Evolutionary conservation across 805 yeast species (phyloP).

Genomic region (Pichia pseudocactophila): DNA sequence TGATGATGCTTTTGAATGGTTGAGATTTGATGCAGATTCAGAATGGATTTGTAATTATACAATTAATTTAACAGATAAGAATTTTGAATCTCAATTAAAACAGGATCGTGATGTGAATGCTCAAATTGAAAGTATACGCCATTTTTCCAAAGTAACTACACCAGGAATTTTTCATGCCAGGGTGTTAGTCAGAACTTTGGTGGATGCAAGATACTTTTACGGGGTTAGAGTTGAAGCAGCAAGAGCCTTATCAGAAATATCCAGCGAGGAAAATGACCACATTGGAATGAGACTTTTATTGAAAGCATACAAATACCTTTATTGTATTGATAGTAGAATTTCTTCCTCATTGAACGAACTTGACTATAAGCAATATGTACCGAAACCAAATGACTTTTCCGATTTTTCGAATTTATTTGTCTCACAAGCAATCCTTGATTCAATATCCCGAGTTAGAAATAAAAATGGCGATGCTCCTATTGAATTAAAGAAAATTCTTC

Average conservation of each 20-base stretch:
- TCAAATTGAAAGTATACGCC: slow-evolving; percentile 73
- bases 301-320: slow-evolving; percentile 57
- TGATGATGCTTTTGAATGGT: slow-evolving; percentile 94
- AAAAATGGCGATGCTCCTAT: slow-evolving; percentile 49
- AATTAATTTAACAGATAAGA: slow-evolving; percentile 85
- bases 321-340: slow-evolving; percentile 53
- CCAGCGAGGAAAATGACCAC: slow-evolving; percentile 51
- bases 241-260: slow-evolving; percentile 57
- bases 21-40: slow-evolving; percentile 93
- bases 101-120: slow-evolving; percentile 97
- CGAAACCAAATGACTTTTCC: slow-evolving; percentile 73
- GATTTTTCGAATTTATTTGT: slow-evolving; percentile 62
- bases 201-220: slow-evolving; percentile 80
- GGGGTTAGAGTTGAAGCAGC: slow-evolving; percentile 90
- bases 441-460: slow-evolving; percentile 53
- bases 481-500: slow-evolving; percentile 50
- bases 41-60: slow-evolving; percentile 88
- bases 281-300: slow-evolving; percentile 68
- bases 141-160: slow-evolving; percentile 52
- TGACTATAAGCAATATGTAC: slow-evolving; percentile 40
- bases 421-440: slow-evolving; percentile 57
- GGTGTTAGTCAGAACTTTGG: slow-evolving; percentile 63
- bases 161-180: slow-evolving; percentile 66
- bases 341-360: slow-evolving; percentile 18
- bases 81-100: slow-evolving; percentile 88